Base-by-base conservation (phyloP, 2,329 filamentous ascomycete genomes). In the Neospermospora avenae region DNA sequence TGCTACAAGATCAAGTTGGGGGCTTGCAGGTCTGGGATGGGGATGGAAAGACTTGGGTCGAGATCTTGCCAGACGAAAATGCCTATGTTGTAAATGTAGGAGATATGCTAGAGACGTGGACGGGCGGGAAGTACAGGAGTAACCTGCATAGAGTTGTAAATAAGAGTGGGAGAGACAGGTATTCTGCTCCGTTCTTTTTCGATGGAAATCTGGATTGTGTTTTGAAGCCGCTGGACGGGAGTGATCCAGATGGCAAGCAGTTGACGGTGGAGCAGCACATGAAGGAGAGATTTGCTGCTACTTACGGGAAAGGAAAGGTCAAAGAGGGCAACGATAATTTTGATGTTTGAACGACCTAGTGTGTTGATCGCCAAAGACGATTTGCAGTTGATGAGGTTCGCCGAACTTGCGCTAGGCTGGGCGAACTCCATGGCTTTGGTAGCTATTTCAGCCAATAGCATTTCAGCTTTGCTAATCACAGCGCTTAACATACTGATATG, bases 111-210 rank as follows among this genome's bases (percentile, higher is more conserved):
- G 67, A 72, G 52, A 71, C 74, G 55, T 81, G 80, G 78, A 83
- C 80, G 16, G 76, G 77, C 41, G 77, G 78, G 31, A 69, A 73
- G 59, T 84, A 83, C 72, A 78, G 77, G 68, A 79, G 76, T 66
- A 81, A 76, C 59, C 66, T 81, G 3, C 82, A 84, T 69, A 73
- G 81, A 4, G 82, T 84, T 35, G 77, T 84, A 63, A 83, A 83
- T 72, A 75, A 73, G 57, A 75, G 75, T 13, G 75, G 74, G 2
- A 72, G 68, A 8, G 78, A 83, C 66, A 74, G 82, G 28, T 84
- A 83, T 68, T 80, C 77, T 1, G 74, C 84, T 16, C 80, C 81
- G 0, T 81, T 83, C 60, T 84, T 84, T 69, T 78, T 82, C 58
- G 79, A 80, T 57, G 81, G 81, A 4, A 82, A 83, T 70, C 72